A percentile compares a stretch with the other conserved stretches of the same genome.
Evolutionary conservation across 257 asterid genomes (phyloP).

Genomic region (Ophiorrhiza pumila): DNA sequence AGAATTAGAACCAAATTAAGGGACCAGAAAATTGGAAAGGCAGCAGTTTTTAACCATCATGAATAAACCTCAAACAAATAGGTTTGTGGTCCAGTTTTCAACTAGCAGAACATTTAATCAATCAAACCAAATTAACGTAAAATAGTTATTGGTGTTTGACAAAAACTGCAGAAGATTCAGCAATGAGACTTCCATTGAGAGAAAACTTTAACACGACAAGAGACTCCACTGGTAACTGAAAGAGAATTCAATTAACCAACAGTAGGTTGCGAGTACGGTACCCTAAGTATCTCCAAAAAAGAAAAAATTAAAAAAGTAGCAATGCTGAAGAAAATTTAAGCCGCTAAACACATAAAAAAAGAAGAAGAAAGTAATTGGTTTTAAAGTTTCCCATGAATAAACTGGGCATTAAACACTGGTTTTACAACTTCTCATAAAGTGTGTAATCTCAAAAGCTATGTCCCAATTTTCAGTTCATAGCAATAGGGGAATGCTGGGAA

Average conservation of each 20-base stretch:
- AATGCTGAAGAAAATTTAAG: not conserved
- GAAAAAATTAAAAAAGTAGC: not conserved
- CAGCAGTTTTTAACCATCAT: not conserved
- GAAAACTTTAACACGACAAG: not conserved
- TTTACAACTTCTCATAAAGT: not conserved
- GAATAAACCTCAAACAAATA: not conserved
- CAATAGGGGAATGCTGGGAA: not conserved
- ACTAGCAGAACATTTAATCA: not conserved
- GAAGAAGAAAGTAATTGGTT: no score
- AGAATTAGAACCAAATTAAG: not conserved
- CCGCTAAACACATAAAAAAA: not conserved
- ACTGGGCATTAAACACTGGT: not conserved
- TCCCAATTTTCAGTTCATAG: not conserved
- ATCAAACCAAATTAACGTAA: not conserved
- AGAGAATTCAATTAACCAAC: not conserved
- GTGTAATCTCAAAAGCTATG: not conserved
- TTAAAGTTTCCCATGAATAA: not conserved
- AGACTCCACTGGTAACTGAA: not conserved
- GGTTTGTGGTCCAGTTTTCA: not conserved
- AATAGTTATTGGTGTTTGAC: not conserved
- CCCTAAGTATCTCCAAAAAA: no score
- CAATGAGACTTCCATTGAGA: no score
- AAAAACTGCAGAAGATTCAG: no score
- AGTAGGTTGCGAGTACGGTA: no score
- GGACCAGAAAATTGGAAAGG: not conserved